Percentiles rank a stretch among this genome's conserved stretches.
phyloP scores from a whole-genome alignment of 1,284 basidiomycete species.

The Heliocybe sulcata region DNA sequence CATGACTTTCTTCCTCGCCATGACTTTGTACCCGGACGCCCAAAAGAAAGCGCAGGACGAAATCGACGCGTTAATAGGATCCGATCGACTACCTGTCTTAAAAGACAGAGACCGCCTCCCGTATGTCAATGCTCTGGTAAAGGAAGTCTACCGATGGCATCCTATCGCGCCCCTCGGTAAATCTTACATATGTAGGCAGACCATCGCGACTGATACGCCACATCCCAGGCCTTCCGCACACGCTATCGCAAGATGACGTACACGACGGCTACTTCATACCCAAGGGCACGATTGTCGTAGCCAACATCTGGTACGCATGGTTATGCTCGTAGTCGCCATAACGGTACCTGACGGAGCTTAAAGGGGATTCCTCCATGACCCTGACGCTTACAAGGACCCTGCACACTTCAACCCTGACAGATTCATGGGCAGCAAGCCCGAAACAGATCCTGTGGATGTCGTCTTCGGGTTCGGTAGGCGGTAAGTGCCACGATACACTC shows the following conservation, averaged over 20 bases:
- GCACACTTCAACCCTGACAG: constrained; percentile 13
- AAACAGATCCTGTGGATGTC: not conserved
- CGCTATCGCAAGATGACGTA: constrained; percentile 10
- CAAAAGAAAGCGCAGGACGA: constrained; percentile 14
- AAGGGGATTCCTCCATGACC: constrained; percentile 10
- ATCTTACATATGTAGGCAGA: not conserved
- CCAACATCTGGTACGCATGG: not conserved
- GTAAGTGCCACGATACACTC: constrained; percentile 1
- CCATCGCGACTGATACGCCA: too few species aligned
- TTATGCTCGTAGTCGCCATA: not conserved
- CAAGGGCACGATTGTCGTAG: constrained; percentile 10
- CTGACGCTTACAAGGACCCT: constrained; percentile 10
- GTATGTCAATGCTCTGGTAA: constrained; percentile 14
- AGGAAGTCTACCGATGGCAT: constrained; percentile 16
- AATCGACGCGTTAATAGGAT: constrained; percentile 14
- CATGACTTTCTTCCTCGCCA: constrained; percentile 15
- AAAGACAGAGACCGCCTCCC: constrained; percentile 1
- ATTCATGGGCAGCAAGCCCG: constrained; percentile 11
- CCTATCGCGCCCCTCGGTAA: constrained; percentile 6
- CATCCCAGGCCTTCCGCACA: constrained; percentile 8
- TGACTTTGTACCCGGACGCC: constrained; percentile 15
- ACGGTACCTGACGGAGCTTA: not conserved
- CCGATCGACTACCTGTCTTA: constrained; percentile 15
- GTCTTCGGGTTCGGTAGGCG: not conserved
- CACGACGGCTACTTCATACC: constrained; percentile 15